These are phyloP conservation scores for Trichoderma harzianum DNA, from an alignment of 2,329 filamentous ascomycete species.

Conservation along the genomic window DNA sequence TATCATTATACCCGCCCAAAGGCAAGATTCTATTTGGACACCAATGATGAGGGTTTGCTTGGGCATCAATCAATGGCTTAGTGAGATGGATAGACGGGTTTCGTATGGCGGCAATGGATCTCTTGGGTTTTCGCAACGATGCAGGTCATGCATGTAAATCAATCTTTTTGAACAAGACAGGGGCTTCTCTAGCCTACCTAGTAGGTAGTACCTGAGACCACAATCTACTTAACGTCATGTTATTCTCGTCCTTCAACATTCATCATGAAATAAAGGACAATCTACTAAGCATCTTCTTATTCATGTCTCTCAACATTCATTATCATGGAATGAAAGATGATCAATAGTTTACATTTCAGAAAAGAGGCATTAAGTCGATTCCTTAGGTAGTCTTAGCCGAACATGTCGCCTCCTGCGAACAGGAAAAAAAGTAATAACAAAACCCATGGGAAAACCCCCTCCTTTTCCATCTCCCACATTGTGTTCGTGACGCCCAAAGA, in stretches of 20 bases:
- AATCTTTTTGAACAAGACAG: background rate
- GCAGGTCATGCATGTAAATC: background rate
- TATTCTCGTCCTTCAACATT: too few species aligned
- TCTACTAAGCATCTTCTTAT: background rate
- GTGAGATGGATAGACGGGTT: slow-evolving; percentile 1
- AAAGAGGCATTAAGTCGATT: background rate
- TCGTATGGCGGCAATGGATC: background rate
- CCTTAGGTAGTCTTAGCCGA: background rate
- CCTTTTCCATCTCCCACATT: background rate
- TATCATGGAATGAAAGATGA: background rate
- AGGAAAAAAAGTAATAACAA: background rate
- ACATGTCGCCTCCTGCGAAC: background rate
- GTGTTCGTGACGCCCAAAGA: slow-evolving; percentile 4
- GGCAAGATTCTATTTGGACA: background rate
- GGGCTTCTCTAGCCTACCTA: background rate
- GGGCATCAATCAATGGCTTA: background rate
- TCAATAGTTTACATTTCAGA: background rate
- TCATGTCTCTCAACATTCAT: background rate
- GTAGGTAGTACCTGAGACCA: background rate
- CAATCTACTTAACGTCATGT: too few species aligned
- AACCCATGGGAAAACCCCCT: background rate
- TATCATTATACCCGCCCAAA: slow-evolving; percentile 16
- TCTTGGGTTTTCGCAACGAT: background rate
- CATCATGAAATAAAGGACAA: background rate
- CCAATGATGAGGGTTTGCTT: background rate